A percentile compares a stretch with the other conserved stretches of the same genome.
Evolutionary conservation across 1,139 yeast genomes (phyloP).

Genomic region (Pneumocystis canis): DNA sequence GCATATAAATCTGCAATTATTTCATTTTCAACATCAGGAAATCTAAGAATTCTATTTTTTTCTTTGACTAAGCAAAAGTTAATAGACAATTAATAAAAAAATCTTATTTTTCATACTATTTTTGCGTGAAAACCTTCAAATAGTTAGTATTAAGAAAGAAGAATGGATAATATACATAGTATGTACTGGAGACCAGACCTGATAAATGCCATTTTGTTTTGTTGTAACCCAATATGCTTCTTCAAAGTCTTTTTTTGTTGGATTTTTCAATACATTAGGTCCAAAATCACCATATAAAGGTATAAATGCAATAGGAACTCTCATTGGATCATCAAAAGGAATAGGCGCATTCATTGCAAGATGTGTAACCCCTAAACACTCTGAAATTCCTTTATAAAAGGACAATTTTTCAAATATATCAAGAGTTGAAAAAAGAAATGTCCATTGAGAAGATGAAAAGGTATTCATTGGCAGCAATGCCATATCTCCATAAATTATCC

Average conservation of each 20-base stretch:
- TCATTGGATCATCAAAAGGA: slow-evolving; percentile 35
- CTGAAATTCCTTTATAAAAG: not conserved
- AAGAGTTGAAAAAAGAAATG: not conserved
- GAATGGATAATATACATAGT: slow-evolving; percentile 77
- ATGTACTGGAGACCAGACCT: slow-evolving; percentile 70
- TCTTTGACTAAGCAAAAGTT: slow-evolving; percentile 38
- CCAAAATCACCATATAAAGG: slow-evolving; percentile 60
- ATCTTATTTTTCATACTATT: not conserved
- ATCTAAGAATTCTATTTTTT: slow-evolving; percentile 47
- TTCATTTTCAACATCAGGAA: slow-evolving; percentile 26
- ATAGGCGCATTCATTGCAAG: slow-evolving; percentile 63
- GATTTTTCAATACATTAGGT: slow-evolving; percentile 27
- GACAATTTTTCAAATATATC: not conserved
- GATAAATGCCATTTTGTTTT: slow-evolving; percentile 60
- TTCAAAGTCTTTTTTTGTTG: slow-evolving; percentile 33
- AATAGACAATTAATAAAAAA: not conserved
- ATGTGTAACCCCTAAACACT: slow-evolving; percentile 32
- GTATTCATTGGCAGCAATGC: slow-evolving; percentile 1
- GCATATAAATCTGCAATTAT: slow-evolving; percentile 58
- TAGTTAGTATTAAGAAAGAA: not conserved
- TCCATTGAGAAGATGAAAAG: slow-evolving; percentile 5
- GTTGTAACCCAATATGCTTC: slow-evolving; percentile 58
- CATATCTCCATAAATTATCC: slow-evolving; percentile 1
- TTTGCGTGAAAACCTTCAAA: not conserved
- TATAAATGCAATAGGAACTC: slow-evolving; percentile 45